Conservation (phyloP, 768 basidiomycete genomes). For the Nidula microcarpa region DNA sequence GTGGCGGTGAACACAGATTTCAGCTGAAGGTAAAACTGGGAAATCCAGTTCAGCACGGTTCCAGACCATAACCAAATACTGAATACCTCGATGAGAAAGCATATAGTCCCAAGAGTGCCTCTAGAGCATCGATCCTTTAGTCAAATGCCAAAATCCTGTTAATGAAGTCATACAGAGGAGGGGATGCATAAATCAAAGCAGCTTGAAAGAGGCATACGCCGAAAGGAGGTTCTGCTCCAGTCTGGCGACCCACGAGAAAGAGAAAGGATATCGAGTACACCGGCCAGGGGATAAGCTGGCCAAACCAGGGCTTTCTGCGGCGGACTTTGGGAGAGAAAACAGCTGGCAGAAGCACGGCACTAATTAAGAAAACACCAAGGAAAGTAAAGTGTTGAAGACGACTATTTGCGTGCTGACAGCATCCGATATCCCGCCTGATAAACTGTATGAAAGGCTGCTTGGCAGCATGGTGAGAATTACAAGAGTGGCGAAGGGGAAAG, state of each 20-base stretch:
- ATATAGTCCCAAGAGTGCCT: neutral
- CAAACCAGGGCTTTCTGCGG: slow-evolving; percentile 12
- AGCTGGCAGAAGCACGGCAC: neutral
- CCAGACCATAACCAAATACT: neutral
- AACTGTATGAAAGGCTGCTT: no score
- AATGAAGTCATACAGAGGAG: slow-evolving; percentile 13
- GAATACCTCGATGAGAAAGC: neutral
- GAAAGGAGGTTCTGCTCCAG: slow-evolving; percentile 13
- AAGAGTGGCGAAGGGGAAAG: no score
- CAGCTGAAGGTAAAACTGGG: neutral
- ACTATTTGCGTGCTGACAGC: neutral
- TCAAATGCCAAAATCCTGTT: no score
- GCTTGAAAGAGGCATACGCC: slow-evolving; percentile 20
- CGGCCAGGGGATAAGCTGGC: slow-evolving; percentile 14
- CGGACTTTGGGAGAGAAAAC: neutral
- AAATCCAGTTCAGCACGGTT: neutral
- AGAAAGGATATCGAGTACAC: slow-evolving; percentile 18
- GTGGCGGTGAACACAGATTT: slow-evolving; percentile 1
- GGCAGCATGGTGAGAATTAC: no score
- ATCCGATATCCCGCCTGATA: no score
- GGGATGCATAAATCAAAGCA: slow-evolving; percentile 18
- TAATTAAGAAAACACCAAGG: neutral
- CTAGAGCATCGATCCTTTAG: neutral
- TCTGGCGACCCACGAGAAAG: slow-evolving; percentile 15
- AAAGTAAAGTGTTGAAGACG: neutral